These are phyloP conservation scores for Achlya hypogyna DNA, from an alignment of 352 stramenopile genomes.

Conservation along the genomic window DNA sequence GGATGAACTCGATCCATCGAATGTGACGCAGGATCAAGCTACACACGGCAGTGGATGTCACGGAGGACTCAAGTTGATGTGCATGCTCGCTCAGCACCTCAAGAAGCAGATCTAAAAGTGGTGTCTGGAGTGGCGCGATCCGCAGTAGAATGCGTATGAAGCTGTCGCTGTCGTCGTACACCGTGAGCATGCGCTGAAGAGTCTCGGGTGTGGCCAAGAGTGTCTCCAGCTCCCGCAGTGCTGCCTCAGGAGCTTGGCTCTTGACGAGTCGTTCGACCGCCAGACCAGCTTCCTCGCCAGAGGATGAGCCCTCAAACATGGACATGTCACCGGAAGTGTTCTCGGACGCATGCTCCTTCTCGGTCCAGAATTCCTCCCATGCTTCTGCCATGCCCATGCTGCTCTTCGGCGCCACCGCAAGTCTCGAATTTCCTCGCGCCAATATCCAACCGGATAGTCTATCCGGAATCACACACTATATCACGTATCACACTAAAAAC, in stretches of 20 bases:
- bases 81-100: slow-evolving; percentile 42
- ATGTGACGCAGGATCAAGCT: slow-evolving; percentile 59
- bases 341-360: neutral
- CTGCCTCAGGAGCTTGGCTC: neutral
- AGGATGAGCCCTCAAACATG: slow-evolving; percentile 2
- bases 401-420: too few species aligned
- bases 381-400: neutral
- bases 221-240: slow-evolving; percentile 29
- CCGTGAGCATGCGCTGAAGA: slow-evolving; percentile 20
- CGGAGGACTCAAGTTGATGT: slow-evolving; percentile 26
- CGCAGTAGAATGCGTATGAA: slow-evolving; percentile 48
- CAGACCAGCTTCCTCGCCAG: neutral
- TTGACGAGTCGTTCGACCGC: slow-evolving; percentile 5
- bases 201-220: slow-evolving; percentile 25
- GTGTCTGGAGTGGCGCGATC: slow-evolving; percentile 37
- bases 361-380: slow-evolving; percentile 18
- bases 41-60: slow-evolving; percentile 42
- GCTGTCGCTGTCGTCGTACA: slow-evolving; percentile 25
- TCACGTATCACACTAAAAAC: too few species aligned
- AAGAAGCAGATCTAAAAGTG: slow-evolving; percentile 39
- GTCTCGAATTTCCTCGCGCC: neutral
- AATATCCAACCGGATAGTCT: too few species aligned
- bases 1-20: slow-evolving; percentile 47
- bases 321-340: neutral
- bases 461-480: too few species aligned